Evolutionary conservation across 2,329 filamentous ascomycete genomes (phyloP).

Genomic region (Colletotrichum acutatum): DNA sequence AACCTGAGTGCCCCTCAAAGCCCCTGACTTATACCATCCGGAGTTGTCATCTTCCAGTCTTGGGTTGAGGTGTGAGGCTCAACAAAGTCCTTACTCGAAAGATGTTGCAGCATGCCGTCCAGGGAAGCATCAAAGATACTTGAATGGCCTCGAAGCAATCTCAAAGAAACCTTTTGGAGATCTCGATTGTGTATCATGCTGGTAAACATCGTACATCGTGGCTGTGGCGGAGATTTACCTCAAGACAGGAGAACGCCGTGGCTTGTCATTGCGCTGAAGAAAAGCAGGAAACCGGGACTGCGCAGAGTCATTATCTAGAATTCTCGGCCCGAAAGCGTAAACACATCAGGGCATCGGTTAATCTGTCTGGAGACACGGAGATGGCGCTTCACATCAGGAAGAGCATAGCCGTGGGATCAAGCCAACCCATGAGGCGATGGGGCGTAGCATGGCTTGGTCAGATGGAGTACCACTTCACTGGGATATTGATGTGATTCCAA

Average conservation of each 20-base stretch:
- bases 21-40: not conserved
- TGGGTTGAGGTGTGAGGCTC: not conserved
- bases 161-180: not conserved
- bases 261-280: slow-evolving; percentile 1
- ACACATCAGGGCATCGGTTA: not conserved
- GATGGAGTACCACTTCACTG: not conserved
- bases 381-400: not conserved
- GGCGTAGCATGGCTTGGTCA: not conserved
- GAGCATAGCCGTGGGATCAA: not conserved
- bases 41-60: slow-evolving; percentile 2
- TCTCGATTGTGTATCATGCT: not conserved
- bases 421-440: not conserved
- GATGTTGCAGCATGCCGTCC: not conserved
- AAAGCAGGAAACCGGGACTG: slow-evolving; percentile 25
- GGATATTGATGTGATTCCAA: not conserved
- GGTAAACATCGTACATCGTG: not conserved
- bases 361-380: not conserved
- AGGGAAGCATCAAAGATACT: not conserved
- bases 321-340: slow-evolving; percentile 10
- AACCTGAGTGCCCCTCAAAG: not conserved
- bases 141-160: not conserved
- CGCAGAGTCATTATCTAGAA: slow-evolving; percentile 7
- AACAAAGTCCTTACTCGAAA: not conserved
- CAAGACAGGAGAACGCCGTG: slow-evolving; percentile 24
- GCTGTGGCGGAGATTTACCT: not conserved